phyloP scores from a whole-genome alignment of 108 stramenopile genomes.

The Poteriospumella lacustris region DNA sequence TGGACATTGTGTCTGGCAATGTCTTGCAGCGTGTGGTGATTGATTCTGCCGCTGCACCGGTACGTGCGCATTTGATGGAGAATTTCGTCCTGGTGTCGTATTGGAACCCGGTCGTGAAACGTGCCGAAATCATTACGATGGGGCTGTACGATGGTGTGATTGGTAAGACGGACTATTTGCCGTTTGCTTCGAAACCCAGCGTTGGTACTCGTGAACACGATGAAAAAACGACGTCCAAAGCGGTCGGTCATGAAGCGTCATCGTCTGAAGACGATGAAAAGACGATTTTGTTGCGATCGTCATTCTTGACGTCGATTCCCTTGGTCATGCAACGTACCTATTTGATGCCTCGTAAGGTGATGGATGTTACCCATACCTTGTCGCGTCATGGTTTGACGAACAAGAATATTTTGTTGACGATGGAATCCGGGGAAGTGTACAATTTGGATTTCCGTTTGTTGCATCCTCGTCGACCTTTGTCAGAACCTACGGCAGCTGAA shows the following conservation, averaged over 20 bases:
- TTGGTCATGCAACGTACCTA: conserved; percentile 65
- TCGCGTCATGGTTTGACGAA: conserved; percentile 81
- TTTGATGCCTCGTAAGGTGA: conserved; percentile 65
- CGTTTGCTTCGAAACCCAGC: no score
- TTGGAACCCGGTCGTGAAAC: conserved; percentile 70
- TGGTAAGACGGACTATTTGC: conserved; percentile 74
- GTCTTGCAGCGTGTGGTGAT: conserved; percentile 79
- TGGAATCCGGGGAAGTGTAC: conserved; percentile 66
- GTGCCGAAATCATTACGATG: conserved; percentile 71
- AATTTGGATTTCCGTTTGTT: conserved; percentile 64
- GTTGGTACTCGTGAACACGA: conserved; percentile 54
- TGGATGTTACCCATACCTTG: conserved; percentile 74
- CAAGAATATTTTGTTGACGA: conserved; percentile 67
- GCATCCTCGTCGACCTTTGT: conserved; percentile 81
- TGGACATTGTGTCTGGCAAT: conserved; percentile 83
- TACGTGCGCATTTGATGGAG: conserved; percentile 73
- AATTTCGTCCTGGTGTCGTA: conserved; percentile 88
- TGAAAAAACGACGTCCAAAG: conserved; percentile 60
- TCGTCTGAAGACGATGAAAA: no score
- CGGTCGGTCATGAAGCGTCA: no score
- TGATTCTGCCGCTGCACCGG: conserved; percentile 60
- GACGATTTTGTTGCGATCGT: no score
- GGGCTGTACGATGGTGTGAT: conserved; percentile 92
- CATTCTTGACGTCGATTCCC: not conserved
- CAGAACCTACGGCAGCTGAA: conserved; percentile 51